Evolutionary conservation across 2,329 filamentous ascomycete genomes (phyloP).

Genomic region (Trichoderma sp.): DNA sequence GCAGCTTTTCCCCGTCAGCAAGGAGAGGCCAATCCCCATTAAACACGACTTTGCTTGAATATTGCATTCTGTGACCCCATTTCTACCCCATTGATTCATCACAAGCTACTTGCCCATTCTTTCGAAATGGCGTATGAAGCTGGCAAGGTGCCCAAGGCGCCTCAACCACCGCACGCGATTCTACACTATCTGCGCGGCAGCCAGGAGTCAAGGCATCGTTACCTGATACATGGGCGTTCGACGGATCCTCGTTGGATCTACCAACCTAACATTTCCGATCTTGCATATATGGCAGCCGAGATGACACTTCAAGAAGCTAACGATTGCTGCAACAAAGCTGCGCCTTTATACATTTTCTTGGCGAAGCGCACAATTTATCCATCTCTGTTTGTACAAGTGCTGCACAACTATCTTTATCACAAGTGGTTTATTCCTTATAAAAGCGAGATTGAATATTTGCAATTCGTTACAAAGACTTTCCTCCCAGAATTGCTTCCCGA

Average conservation of each 20-base stretch:
- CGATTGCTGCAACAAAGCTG: background rate
- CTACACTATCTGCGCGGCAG: background rate
- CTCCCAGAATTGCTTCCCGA: background rate
- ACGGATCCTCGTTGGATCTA: background rate
- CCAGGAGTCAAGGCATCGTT: background rate
- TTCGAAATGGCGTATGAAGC: background rate
- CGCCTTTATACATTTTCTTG: background rate
- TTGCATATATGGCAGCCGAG: background rate
- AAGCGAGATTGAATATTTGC: background rate
- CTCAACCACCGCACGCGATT: background rate
- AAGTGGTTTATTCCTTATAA: background rate
- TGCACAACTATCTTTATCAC: slow-evolving; percentile 6
- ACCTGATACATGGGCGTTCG: background rate
- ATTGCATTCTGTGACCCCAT: accelerated
- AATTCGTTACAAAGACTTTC: slow-evolving; percentile 20
- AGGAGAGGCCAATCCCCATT: background rate
- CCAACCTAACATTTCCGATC: background rate
- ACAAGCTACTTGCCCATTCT: background rate
- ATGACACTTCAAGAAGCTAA: background rate
- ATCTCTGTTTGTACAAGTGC: background rate
- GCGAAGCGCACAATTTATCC: background rate
- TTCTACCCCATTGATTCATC: background rate
- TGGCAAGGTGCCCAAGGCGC: background rate
- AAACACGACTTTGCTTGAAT: background rate
- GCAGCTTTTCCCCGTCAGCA: background rate